Percentiles rank a stretch among this genome's conserved stretches.
phyloP scores from a whole-genome alignment of 805 yeast species.

The Saccharomycopsis synnaedendra region DNA sequence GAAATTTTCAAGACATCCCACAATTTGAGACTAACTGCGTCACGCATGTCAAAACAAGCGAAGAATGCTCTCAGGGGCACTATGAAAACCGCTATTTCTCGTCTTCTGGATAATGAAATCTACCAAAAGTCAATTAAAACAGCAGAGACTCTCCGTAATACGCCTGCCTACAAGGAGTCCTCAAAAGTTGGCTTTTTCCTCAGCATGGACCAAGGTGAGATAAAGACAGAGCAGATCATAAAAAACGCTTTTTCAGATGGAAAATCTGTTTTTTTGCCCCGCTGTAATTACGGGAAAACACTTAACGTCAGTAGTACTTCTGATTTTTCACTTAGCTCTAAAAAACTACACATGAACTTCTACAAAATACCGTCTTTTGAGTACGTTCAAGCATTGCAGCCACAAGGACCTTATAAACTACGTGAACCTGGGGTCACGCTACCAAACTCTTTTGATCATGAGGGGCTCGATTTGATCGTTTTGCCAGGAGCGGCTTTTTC shows the following conservation, averaged over 20 bases:
- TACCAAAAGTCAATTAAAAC: conserved; percentile 3
- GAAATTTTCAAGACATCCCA: too few species aligned
- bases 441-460: conserved; percentile 6
- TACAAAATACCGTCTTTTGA: conserved; percentile 32
- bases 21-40: too few species aligned
- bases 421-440: conserved; percentile 46
- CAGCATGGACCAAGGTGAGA: conserved; percentile 66
- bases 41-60: not conserved
- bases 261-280: conserved; percentile 49
- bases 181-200: conserved; percentile 52
- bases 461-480: conserved; percentile 57
- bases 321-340: conserved; percentile 6
- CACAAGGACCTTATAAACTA: conserved; percentile 57
- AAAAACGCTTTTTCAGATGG: conserved; percentile 35
- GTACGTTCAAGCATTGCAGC: conserved; percentile 37
- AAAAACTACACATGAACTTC: conserved; percentile 35
- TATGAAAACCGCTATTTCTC: not conserved
- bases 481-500: conserved; percentile 85
- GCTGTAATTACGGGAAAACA: conserved; percentile 18
- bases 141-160: conserved; percentile 2
- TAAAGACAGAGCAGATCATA: conserved; percentile 48
- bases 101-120: not conserved
- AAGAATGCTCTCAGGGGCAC: conserved; percentile 1
- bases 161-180: conserved; percentile 32
- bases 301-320: conserved; percentile 23